Conservation (phyloP, 768 basidiomycete genomes). For the Hypholoma fasciculare region DNA sequence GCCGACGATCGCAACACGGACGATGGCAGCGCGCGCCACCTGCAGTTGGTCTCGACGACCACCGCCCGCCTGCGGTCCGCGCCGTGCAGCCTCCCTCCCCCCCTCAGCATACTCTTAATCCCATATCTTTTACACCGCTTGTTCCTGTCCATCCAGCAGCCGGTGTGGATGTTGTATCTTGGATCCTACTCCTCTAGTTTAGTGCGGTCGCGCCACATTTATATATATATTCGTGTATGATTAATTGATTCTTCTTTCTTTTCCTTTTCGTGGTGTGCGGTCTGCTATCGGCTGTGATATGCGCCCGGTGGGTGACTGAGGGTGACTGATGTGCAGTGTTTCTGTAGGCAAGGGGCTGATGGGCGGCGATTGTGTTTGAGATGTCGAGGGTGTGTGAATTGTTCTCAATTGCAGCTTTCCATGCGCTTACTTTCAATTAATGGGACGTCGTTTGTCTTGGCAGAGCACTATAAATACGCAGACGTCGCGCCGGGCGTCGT, state of each 20-base stretch:
- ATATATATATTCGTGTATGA: conserved; percentile 13
- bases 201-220: conserved; percentile 6
- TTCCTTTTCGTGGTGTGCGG: background rate
- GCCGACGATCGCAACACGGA: background rate
- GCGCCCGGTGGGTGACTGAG: too few species aligned
- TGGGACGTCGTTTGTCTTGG: too few species aligned
- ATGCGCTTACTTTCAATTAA: too few species aligned
- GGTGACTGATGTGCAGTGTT: too few species aligned
- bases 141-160: background rate
- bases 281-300: background rate
- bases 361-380: too few species aligned
- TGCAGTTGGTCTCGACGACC: background rate
- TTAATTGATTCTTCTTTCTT: conserved; percentile 4
- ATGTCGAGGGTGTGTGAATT: too few species aligned
- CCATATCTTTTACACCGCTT: background rate
- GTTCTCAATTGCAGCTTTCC: too few species aligned
- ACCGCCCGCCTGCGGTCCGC: background rate
- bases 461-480: background rate
- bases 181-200: conserved; percentile 5
- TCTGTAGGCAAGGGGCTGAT: too few species aligned
- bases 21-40: background rate
- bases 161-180: conserved; percentile 8
- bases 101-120: background rate
- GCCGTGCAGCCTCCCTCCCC: background rate
- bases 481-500: background rate